Evolutionary conservation across 805 yeast genomes (phyloP), one percentile per base, ranked within the genome.

Genomic region (Huiozyma naganishii): DNA sequence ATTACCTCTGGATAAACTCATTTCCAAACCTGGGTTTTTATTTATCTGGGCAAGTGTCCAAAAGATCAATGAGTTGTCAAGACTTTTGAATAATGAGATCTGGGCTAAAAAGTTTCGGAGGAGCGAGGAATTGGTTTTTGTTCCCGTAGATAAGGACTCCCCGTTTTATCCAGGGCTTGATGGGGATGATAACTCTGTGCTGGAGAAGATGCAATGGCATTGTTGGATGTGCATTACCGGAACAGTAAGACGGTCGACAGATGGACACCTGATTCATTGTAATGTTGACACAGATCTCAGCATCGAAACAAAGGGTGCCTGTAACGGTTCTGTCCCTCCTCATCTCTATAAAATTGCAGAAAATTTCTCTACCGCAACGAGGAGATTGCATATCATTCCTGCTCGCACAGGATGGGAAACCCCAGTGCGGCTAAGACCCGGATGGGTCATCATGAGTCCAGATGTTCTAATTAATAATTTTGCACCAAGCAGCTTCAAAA

Each of bases 161-260:
- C 77, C 78, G 1, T 78, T 76, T 55, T 79, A 76, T 49, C 92
- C 92, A 0, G 70, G 71, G 2, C 73, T 74, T 35, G 71, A 72
- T 7, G 62, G 65, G 2, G 72, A 72, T 44, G 75, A 72, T 12
- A 68, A 69, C 32, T 52, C 70, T 1, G 58, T 84, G 27, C 70
- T 84, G 44, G 79, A 77, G 47, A 77, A 80, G 46, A 79, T 83
- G 62, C 92, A 83, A 64, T 89, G 96, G 95, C 97, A 90, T 64
- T 89, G 97, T 55, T 83, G 95, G 84, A 88, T 89, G 96, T 90
- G 96, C 53, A 83, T 89, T 42, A 89, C 95, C 2, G 97, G 97
- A 2, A 89, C 97, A 0, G 90, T 89, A 6, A 71, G 95, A 56
- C 73, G 97, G 54, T 77, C 94, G 2, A 77, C 80, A 0, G 97